A percentile compares a stretch with the other conserved stretches of the same genome.
These are phyloP conservation scores for Pisolithus thermaeus DNA, from an alignment of 1,284 basidiomycete species.

Conservation along the genomic window DNA sequence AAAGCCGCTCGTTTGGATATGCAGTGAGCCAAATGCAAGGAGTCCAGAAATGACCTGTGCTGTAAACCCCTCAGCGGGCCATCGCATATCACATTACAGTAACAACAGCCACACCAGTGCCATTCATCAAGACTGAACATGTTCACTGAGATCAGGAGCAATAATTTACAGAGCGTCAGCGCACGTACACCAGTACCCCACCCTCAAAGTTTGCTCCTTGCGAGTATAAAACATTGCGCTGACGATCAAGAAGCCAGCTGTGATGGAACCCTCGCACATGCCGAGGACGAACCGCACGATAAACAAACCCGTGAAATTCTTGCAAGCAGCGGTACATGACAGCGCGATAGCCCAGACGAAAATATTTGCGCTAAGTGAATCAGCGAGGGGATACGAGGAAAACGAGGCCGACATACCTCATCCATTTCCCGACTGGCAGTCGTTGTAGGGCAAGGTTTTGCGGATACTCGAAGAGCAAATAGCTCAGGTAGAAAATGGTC, in stretches of 20 bases:
- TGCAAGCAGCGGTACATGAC: conserved; percentile 62
- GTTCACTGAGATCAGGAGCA: conserved; percentile 1
- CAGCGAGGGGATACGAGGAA: not conserved
- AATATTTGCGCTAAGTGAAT: conserved; percentile 47
- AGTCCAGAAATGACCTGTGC: conserved; percentile 60
- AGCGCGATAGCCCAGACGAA: conserved; percentile 60
- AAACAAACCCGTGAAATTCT: conserved; percentile 62
- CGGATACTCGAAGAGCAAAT: conserved; percentile 57
- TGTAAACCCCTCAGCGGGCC: conserved; percentile 7
- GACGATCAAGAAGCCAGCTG: conserved; percentile 68
- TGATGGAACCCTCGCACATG: conserved; percentile 70
- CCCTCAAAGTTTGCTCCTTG: conserved; percentile 59
- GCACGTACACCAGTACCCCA: conserved; percentile 70
- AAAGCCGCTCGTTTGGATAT: conserved; percentile 46
- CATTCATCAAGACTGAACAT: conserved; percentile 43
- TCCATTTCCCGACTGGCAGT: conserved; percentile 71
- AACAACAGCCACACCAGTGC: conserved; percentile 31
- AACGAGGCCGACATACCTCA: conserved; percentile 41
- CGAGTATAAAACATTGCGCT: conserved; percentile 73
- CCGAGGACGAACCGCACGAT: conserved; percentile 60
- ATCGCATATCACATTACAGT: not conserved
- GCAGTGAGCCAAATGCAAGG: conserved; percentile 58
- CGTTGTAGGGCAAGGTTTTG: conserved; percentile 66
- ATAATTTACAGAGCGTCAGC: not conserved
- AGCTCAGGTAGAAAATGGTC: conserved; percentile 60